These are phyloP conservation scores for Tulasnella sp. DNA, from an alignment of 768 basidiomycete genomes.

Conservation along the genomic window DNA sequence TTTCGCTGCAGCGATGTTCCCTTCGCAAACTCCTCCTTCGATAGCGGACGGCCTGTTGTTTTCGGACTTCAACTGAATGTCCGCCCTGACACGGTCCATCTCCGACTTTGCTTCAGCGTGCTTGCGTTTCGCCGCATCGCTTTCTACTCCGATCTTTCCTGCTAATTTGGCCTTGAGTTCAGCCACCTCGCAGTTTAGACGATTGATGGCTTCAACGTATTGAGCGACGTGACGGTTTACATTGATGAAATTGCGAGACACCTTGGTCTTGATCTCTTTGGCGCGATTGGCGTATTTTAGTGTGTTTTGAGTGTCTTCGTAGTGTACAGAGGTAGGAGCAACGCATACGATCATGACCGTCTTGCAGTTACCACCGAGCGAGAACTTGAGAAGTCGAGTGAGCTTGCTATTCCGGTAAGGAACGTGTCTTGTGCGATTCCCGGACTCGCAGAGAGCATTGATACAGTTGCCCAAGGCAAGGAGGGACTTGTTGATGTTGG, in stretches of 20 bases:
- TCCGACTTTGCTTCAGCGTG: slow-evolving; percentile 67
- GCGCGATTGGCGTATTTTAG: slow-evolving; percentile 96
- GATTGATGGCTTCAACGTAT: slow-evolving; percentile 91
- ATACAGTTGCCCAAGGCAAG: slow-evolving; percentile 97
- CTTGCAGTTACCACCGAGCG: slow-evolving; percentile 97
- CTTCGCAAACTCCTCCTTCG: slow-evolving; percentile 72
- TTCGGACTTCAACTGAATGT: slow-evolving; percentile 66
- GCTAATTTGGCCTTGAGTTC: slow-evolving; percentile 83
- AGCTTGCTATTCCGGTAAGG: slow-evolving; percentile 99
- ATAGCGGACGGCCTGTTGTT: slow-evolving; percentile 66
- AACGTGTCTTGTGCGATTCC: slow-evolving; percentile 80
- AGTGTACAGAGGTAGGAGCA: slow-evolving; percentile 90
- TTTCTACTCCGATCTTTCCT: slow-evolving; percentile 61
- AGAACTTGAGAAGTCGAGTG: slow-evolving; percentile 94
- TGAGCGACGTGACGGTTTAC: slow-evolving; percentile 92
- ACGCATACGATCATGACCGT: slow-evolving; percentile 99
- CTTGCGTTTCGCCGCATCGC: slow-evolving; percentile 61
- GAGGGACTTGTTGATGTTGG: slow-evolving; percentile 98
- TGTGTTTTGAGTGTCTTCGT: slow-evolving; percentile 98
- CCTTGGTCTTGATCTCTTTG: slow-evolving; percentile 94
- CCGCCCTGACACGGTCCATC: slow-evolving; percentile 66
- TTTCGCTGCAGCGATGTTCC: slow-evolving; percentile 66
- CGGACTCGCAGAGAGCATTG: slow-evolving; percentile 94
- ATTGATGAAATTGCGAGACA: slow-evolving; percentile 91
- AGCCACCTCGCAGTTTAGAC: slow-evolving; percentile 76